Evolutionary conservation across 73 alveolate genomes (phyloP), one percentile per base, ranked within the genome.

Genomic region (Paramecium bursaria): DNA sequence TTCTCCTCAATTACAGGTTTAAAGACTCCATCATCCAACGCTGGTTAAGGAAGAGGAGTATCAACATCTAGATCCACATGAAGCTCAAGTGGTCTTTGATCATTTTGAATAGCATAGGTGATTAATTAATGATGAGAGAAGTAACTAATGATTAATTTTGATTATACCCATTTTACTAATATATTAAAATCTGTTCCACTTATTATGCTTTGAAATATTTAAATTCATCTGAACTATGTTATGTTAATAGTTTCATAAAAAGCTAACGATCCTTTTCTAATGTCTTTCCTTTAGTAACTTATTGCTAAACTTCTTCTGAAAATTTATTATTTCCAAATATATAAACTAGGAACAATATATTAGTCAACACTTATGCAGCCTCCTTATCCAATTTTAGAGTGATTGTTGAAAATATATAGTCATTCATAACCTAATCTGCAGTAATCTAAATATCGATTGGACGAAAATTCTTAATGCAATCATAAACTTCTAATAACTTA

Each of bases 71-170:
- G 23, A 67, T 67, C 82, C 14, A 67, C 10, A 33, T 67, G 82
- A 9, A 67, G 39, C 44, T 67, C 82, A 5, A 67, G 44, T 1
- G 82, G 7, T 67, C 82, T 67, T 39, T 67, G 22, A 39, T 67
- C 82, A 2, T 25, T 14, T 33, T 11, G 6, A 1, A 67, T 17
- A 3, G 82, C 23, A 2, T 15, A 23, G 1, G 3, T 14, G 0
- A 19, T 17, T 10, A 67, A 67, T 2, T 67, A 53, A 30, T 39
- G 9, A 15, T 67, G 79, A 67, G 26, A 10, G 14, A 67, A 1
- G 22, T 39, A 67, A 14, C 21, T 17, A 39, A 31, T 39, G 49
- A 11, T 27, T 4, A 60, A 60, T 14, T 60, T 60, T 53, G 7
- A 26, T 60, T 15, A 60, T 60, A 31, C 22, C 13, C 30, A 15